Percentiles rank a stretch among this genome's conserved stretches.
Conservation (phyloP, 352 stramenopile species). For the Globisporangium perplexum region DNA sequence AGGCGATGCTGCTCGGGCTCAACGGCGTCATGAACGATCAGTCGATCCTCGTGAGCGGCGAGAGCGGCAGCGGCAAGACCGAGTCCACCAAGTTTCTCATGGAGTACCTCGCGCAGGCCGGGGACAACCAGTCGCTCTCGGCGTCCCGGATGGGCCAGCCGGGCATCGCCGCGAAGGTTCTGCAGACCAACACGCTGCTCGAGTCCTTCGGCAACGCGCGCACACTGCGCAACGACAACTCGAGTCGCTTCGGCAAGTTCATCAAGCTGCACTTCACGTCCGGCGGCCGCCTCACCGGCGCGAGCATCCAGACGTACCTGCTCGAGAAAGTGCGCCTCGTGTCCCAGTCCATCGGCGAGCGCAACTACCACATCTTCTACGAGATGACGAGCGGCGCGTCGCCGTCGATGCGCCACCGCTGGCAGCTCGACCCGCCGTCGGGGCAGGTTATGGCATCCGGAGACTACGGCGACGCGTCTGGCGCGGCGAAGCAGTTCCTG, state of each 20-base stretch:
- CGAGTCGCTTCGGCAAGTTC: slow-evolving; percentile 90
- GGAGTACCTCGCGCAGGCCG: slow-evolving; percentile 78
- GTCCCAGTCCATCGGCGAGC: slow-evolving; percentile 72
- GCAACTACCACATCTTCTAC: slow-evolving; percentile 89
- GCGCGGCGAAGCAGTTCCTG: slow-evolving; percentile 46
- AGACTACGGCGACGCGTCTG: slow-evolving; percentile 36
- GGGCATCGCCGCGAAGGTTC: slow-evolving; percentile 82
- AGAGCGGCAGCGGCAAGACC: slow-evolving; percentile 86
- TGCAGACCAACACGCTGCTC: slow-evolving; percentile 88
- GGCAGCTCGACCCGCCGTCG: slow-evolving; percentile 53
- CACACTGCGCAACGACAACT: slow-evolving; percentile 88
- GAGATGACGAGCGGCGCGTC: slow-evolving; percentile 68
- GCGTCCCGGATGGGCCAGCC: slow-evolving; percentile 12
- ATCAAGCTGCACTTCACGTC: slow-evolving; percentile 89
- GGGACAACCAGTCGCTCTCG: slow-evolving; percentile 63
- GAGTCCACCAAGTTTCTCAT: slow-evolving; percentile 89
- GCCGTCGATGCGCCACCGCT: slow-evolving; percentile 40
- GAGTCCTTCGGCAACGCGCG: slow-evolving; percentile 89
- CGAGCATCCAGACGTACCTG: slow-evolving; percentile 91
- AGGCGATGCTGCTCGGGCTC: slow-evolving; percentile 64
- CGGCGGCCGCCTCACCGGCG: slow-evolving; percentile 63
- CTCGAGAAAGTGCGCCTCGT: slow-evolving; percentile 92
- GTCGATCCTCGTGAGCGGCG: slow-evolving; percentile 82
- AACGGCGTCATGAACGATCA: slow-evolving; percentile 62
- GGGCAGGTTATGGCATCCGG: slow-evolving; percentile 26